Conservation (phyloP, 2,329 filamentous ascomycete genomes). For the Alternaria ventricosa region DNA sequence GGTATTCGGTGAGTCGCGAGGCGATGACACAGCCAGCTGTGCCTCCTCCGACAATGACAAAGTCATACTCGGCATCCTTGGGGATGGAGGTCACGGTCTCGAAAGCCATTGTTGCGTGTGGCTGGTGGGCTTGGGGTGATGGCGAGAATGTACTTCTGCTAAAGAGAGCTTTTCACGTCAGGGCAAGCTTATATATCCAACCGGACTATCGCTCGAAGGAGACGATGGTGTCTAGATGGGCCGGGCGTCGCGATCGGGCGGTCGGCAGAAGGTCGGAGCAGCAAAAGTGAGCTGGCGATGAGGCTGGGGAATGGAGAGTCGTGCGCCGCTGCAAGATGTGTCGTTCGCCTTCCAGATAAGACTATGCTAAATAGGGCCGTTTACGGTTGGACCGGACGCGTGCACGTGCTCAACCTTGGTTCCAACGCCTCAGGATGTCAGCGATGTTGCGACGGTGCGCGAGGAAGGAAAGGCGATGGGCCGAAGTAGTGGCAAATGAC, state of each 20-base stretch:
- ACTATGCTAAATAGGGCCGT: conserved; percentile 27
- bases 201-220: conserved; percentile 1
- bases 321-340: conserved; percentile 34
- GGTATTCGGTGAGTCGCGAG: conserved; percentile 78
- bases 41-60: conserved; percentile 83
- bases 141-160: conserved; percentile 2
- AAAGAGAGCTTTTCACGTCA: background rate
- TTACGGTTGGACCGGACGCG: conserved; percentile 27
- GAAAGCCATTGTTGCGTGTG: conserved; percentile 34
- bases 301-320: conserved; percentile 12
- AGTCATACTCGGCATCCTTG: conserved; percentile 72
- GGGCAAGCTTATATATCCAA: conserved; percentile 11
- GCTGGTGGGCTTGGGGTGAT: background rate
- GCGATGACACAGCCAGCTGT: conserved; percentile 87
- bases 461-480: background rate
- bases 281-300: conserved; percentile 4
- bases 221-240: background rate
- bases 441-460: background rate
- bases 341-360: conserved; percentile 39
- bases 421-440: background rate
- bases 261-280: conserved; percentile 17
- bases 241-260: conserved; percentile 2
- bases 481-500: background rate
- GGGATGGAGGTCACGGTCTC: conserved; percentile 67
- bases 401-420: conserved; percentile 25